These are phyloP conservation scores for Neonothopanus nambi DNA, from an alignment of 1,284 basidiomycete genomes.

Conservation along the genomic window DNA sequence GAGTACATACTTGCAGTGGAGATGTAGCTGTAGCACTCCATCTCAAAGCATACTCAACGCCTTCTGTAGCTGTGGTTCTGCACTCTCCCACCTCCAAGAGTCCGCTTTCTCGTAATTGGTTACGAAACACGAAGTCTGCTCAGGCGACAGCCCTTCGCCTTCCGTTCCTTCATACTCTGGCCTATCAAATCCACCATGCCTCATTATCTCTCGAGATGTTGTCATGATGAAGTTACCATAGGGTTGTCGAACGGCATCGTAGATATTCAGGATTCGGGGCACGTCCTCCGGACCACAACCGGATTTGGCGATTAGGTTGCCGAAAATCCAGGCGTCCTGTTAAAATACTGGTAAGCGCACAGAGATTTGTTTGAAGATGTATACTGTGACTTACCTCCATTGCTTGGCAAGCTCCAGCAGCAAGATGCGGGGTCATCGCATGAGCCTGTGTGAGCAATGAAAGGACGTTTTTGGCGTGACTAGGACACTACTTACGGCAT, in stretches of 20 bases:
- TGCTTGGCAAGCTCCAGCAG: constrained; percentile 32
- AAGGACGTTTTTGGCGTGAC: neutral
- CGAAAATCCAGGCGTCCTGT: constrained; percentile 26
- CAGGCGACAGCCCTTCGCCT: constrained; percentile 2
- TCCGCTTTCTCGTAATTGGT: constrained; percentile 1
- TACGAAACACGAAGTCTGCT: constrained; percentile 7
- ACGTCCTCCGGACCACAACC: neutral
- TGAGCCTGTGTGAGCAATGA: constrained; percentile 22
- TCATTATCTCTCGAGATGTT: constrained; percentile 19
- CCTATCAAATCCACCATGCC: constrained; percentile 18
- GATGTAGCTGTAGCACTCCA: too few species aligned
- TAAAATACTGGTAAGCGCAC: neutral
- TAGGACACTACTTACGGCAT: constrained; percentile 29
- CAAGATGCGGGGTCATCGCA: constrained; percentile 31
- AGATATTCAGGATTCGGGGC: constrained; percentile 16
- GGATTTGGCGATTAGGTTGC: constrained; percentile 10
- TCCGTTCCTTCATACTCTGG: constrained; percentile 10
- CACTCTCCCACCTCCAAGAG: constrained; percentile 6
- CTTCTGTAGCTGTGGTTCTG: neutral
- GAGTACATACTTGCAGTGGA: too few species aligned
- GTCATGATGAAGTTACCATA: constrained; percentile 20
- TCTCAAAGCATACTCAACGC: neutral
- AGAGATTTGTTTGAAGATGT: neutral
- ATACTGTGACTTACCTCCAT: constrained; percentile 31
- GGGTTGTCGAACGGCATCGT: constrained; percentile 22